Base-by-base conservation (phyloP, 2,329 filamentous ascomycete species). In the Claviceps spartinae region DNA sequence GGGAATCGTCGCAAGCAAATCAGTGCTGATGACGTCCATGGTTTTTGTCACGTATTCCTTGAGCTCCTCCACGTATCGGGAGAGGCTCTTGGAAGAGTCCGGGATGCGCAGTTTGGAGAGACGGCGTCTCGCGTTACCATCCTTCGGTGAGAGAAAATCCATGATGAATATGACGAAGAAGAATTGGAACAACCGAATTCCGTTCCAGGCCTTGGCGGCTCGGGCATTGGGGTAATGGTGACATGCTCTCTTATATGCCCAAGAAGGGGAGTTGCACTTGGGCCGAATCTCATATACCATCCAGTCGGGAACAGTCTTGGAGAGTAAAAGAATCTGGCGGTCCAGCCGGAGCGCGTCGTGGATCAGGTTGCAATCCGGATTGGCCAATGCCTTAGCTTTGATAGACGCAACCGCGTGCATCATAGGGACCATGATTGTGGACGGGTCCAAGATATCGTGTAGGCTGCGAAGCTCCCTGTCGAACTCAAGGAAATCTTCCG, bases 1-100 rank as follows among this genome's bases (percentile, higher is more conserved):
- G 16, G 54, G 57, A 11, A 55, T 52, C 20, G 56, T 60, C 11
- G 60, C 59, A 3, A 63, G 55, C 2, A 62, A 52, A 14, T 57
- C 58, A 2, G 52, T 43, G 1, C 59, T 54, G 4, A 61, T 38
- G 16, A 51, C 52, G 5, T 51, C 51, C 50, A 62, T 56, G n/a
- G 56, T 34, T 18, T 55, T 20, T 4, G 46, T 18, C 4, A 56
- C 53, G 3, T 53, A 57, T 13, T 47, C 26, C 8, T 47, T 42
- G 0, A 59, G 49, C 8, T 30, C 40, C 16, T 38, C 22, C 22
- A 58, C 44, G 40, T 52, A 38, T 36, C 34, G 44, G n/a, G 22
- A 30, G 9, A 36, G 22, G 24, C 22, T 26, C 8, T 51, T 46
- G 24, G 48, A 51, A 2, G 50, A 24, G 3, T 50, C 47, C 8